Evolutionary conservation across 495 filamentous ascomycete genomes (phyloP), one percentile per base, ranked within the genome.

Genomic region (Trichocladium uniseriatum): DNA sequence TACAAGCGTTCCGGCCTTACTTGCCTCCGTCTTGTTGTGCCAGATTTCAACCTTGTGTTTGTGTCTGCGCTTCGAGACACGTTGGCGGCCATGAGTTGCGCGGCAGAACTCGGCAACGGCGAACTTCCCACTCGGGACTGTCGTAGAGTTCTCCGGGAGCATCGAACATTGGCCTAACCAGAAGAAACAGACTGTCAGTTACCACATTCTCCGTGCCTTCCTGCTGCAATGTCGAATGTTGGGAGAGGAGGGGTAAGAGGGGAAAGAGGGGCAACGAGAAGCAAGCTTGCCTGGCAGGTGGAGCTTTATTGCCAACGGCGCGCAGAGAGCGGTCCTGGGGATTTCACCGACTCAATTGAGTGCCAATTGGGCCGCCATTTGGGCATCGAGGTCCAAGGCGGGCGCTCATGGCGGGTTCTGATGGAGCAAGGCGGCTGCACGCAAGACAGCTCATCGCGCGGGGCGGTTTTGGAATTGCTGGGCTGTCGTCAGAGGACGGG

Each of bases 321-420:
- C 16, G 21, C 40, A 13, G 35, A 24, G 5, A 40, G 49, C 38
- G 18, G 41, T n/a, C 39, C 19, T 42, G 2, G 16, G 5, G 13
- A 44, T 6, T 31, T 48, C 28, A 44, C 51, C 45, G 43, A 51
- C 49, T 55, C 54, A 53, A 58, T 60, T 56, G 57, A 60, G 43
- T 38, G 40, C 47, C 60, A 55, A 58, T 63, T 60, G 60, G 60
- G 60, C 57, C 48, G 28, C 60, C 43, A 57, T 43, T 60, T 55
- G 57, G 60, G 60, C 60, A 59, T 37, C 54, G 56, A 62, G 27
- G 35, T 28, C 34, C 13, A n/a, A 13, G 9, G 16, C 18, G 15
- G 20, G 19, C 16, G 45, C 32, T 31, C 32, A 35, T 37, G 40
- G 22, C 14, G 37, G 14, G 16, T 24, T 51, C 38, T 16, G 29